A percentile compares a stretch with the other conserved stretches of the same genome.
These are phyloP conservation scores for Heimioporus sp. DNA, from an alignment of 768 basidiomycete genomes.

Conservation along the genomic window DNA sequence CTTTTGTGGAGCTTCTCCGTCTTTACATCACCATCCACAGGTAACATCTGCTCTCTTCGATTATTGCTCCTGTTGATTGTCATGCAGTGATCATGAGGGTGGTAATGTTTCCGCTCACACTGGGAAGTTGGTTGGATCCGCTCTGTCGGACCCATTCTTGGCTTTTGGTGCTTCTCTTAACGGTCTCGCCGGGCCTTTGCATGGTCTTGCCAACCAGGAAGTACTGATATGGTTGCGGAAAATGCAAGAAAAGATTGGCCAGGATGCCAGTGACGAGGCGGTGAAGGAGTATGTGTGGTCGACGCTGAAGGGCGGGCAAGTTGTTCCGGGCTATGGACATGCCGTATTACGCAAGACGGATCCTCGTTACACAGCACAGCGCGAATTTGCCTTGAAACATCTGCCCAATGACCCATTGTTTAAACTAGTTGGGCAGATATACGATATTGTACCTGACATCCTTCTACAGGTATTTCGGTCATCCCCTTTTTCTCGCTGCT, in stretches of 20 bases:
- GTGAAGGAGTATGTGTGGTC: slow-evolving; percentile 95
- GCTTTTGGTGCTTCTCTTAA: slow-evolving; percentile 90
- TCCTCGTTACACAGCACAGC: slow-evolving; percentile 88
- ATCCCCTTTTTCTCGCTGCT: not conserved
- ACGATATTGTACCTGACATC: slow-evolving; percentile 85
- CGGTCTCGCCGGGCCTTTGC: slow-evolving; percentile 95
- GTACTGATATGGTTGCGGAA: slow-evolving; percentile 92
- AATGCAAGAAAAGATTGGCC: slow-evolving; percentile 89
- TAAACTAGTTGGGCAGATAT: slow-evolving; percentile 90
- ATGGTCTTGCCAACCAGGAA: slow-evolving; percentile 97
- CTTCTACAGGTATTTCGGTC: slow-evolving; percentile 63
- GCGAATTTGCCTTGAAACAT: slow-evolving; percentile 85
- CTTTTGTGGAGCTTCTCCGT: slow-evolving; percentile 91
- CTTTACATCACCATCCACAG: slow-evolving; percentile 98
- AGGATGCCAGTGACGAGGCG: slow-evolving; percentile 79
- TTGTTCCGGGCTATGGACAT: slow-evolving; percentile 91
- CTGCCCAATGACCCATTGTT: slow-evolving; percentile 86
- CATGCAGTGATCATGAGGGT: slow-evolving; percentile 87
- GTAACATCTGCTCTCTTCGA: slow-evolving; percentile 25
- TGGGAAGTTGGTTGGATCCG: slow-evolving; percentile 90
- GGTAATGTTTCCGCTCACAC: slow-evolving; percentile 98
- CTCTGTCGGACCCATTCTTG: slow-evolving; percentile 97
- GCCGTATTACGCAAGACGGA: slow-evolving; percentile 89
- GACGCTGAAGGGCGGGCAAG: slow-evolving; percentile 89
- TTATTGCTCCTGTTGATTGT: not conserved